Conservation (phyloP, 2,329 filamentous ascomycete genomes). For the Pyrenochaeta sp. region DNA sequence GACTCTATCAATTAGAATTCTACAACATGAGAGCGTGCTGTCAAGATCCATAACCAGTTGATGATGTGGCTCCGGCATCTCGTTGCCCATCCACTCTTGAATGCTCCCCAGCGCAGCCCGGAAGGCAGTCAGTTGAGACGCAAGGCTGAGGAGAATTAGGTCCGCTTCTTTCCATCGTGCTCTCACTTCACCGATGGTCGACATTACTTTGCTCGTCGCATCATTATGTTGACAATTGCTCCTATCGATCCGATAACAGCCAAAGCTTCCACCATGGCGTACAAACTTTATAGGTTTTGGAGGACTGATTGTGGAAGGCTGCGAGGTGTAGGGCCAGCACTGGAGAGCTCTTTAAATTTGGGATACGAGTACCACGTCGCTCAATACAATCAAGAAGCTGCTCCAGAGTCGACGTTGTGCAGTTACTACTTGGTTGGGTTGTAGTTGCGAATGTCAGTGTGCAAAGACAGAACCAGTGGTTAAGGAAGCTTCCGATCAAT, state of each 20-base stretch:
- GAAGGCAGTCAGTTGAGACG: slow-evolving; percentile 20
- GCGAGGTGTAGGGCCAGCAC: no score
- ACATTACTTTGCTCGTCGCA: slow-evolving; percentile 3
- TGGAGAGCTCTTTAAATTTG: no score
- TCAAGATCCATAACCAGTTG: slow-evolving; percentile 27
- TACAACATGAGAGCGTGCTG: slow-evolving; percentile 18
- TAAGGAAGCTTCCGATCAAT: no score
- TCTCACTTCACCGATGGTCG: slow-evolving; percentile 2
- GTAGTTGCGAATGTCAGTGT: no score
- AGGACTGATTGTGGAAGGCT: no score
- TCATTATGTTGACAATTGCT: slow-evolving; percentile 14
- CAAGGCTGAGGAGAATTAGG: slow-evolving; percentile 21
- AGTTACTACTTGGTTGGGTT: no score
- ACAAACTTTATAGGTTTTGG: no score
- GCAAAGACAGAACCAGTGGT: no score
- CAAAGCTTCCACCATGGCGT: no score
- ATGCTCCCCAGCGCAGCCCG: slow-evolving; percentile 23
- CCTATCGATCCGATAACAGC: slow-evolving; percentile 11
- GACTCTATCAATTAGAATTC: slow-evolving; percentile 15
- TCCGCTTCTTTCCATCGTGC: slow-evolving; percentile 17
- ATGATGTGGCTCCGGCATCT: slow-evolving; percentile 12
- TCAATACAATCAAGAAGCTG: no score
- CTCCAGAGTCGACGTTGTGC: no score
- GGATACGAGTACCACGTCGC: no score
- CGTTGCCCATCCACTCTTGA: slow-evolving; percentile 20